A percentile compares a stretch with the other conserved stretches of the same genome.
Evolutionary conservation across 2,329 filamentous ascomycete species (phyloP).

Genomic region (Chalara sp.): DNA sequence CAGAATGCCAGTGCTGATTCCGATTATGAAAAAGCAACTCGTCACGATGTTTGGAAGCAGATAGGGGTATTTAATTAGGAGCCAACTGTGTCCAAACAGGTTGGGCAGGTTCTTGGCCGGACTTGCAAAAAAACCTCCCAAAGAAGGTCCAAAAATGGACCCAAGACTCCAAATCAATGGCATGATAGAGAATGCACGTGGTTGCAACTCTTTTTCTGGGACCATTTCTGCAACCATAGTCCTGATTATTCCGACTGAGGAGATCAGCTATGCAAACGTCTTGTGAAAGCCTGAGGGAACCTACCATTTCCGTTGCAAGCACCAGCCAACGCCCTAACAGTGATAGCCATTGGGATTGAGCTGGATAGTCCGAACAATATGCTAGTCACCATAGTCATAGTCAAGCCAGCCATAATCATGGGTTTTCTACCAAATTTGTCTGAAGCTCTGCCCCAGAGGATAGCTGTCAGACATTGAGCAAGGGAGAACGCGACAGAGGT

Average conservation of each 20-base stretch:
- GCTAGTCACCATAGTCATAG: constrained; percentile 75
- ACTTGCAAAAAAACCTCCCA: constrained; percentile 81
- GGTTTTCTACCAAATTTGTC: constrained; percentile 79
- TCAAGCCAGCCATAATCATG: constrained; percentile 65
- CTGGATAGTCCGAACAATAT: constrained; percentile 79
- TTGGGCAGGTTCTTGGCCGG: constrained; percentile 68
- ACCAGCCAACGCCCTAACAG: constrained; percentile 71
- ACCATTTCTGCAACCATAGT: constrained; percentile 94
- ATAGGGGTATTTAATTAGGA: constrained; percentile 76
- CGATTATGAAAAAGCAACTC: constrained; percentile 69
- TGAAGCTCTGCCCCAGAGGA: constrained; percentile 70
- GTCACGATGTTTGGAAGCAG: constrained; percentile 76
- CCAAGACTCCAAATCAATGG: constrained; percentile 85
- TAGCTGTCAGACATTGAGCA: constrained; percentile 63
- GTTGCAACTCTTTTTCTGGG: constrained; percentile 78
- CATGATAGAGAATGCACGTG: constrained; percentile 87
- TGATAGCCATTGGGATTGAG: constrained; percentile 72
- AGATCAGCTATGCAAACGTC: constrained; percentile 12
- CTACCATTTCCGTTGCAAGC: constrained; percentile 77
- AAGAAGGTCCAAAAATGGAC: constrained; percentile 77
- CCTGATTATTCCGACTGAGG: constrained; percentile 73
- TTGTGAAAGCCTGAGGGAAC: background rate
- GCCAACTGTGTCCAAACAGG: constrained; percentile 58
- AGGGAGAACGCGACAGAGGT: constrained; percentile 68
- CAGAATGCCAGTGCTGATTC: constrained; percentile 64